These are phyloP conservation scores for Polychaeton citri DNA, from an alignment of 2,329 filamentous ascomycete genomes.

Conservation along the genomic window DNA sequence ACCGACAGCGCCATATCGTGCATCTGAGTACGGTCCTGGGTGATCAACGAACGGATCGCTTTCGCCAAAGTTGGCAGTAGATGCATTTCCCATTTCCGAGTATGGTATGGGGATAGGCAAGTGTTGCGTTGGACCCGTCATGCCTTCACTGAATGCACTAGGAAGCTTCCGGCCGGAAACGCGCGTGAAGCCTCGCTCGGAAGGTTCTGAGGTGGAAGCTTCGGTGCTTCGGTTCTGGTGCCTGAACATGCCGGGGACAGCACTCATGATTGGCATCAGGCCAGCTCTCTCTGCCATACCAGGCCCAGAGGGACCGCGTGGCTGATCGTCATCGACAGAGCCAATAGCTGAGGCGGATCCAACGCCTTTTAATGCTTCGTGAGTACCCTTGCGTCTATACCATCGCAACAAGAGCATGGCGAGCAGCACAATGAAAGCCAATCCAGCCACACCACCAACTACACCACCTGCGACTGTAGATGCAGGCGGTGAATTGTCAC, in stretches of 20 bases:
- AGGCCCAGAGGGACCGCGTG: constrained; percentile 9
- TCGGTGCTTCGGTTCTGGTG: constrained; percentile 17
- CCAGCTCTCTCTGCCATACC: constrained; percentile 28
- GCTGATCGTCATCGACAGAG: constrained; percentile 3
- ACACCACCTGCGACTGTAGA: constrained; percentile 47
- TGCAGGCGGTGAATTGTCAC: constrained; percentile 26
- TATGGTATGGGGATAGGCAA: constrained; percentile 5
- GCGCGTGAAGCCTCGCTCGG: constrained; percentile 32
- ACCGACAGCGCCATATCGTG: constrained; percentile 18
- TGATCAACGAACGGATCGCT: constrained; percentile 29
- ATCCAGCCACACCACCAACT: constrained; percentile 47
- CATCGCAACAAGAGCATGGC: constrained; percentile 41
- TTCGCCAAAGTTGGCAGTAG: not conserved
- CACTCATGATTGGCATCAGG: constrained; percentile 22
- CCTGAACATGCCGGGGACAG: constrained; percentile 25
- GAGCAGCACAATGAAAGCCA: constrained; percentile 37
- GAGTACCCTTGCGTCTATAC: constrained; percentile 27
- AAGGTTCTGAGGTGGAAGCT: constrained; percentile 8
- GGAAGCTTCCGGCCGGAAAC: constrained; percentile 36
- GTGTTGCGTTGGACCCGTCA: constrained; percentile 22
- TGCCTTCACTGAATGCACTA: constrained; percentile 34
- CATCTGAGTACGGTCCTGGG: constrained; percentile 31
- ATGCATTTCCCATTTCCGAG: constrained; percentile 9
- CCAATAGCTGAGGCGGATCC: constrained; percentile 7
- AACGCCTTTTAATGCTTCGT: constrained; percentile 11